phyloP scores from a whole-genome alignment of 768 basidiomycete genomes.

The Cyathus striatus region DNA sequence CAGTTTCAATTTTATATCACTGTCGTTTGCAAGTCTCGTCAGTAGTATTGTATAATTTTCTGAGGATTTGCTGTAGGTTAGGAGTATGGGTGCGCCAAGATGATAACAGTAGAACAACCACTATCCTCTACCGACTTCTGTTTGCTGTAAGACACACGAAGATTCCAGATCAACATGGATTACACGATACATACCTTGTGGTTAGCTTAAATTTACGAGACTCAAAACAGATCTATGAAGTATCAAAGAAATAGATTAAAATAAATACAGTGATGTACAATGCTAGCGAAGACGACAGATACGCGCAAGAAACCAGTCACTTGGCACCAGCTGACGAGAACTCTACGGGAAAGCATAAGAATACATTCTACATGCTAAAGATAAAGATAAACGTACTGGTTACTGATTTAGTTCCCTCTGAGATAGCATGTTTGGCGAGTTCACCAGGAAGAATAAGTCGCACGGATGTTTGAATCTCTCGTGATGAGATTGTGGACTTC shows the following conservation, averaged over 20 bases:
- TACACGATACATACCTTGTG: too few relatives aligned
- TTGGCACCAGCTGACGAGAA: conserved; percentile 73
- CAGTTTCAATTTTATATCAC: too few relatives aligned
- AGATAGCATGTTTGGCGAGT: conserved; percentile 91
- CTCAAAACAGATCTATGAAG: too few relatives aligned
- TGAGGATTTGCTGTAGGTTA: too few relatives aligned
- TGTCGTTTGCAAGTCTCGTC: too few relatives aligned
- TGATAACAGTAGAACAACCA: too few relatives aligned
- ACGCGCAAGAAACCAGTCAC: conserved; percentile 28
- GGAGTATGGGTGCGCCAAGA: too few relatives aligned
- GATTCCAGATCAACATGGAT: too few relatives aligned
- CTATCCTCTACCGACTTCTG: too few relatives aligned
- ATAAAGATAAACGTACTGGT: conserved; percentile 50
- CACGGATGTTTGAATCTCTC: conserved; percentile 96
- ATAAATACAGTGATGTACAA: conserved; percentile 32
- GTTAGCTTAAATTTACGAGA: too few relatives aligned
- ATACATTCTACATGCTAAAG: background rate
- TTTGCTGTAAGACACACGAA: too few relatives aligned
- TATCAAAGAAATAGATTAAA: conserved; percentile 14
- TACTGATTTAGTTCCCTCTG: conserved; percentile 91
- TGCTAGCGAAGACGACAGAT: conserved; percentile 11
- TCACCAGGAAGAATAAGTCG: conserved; percentile 96
- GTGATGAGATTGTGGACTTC: conserved; percentile 97
- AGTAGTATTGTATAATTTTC: too few relatives aligned
- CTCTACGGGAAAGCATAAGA: conserved; percentile 21